Conservation (phyloP, 306 rosid genomes). For the Fagus crenata region DNA sequence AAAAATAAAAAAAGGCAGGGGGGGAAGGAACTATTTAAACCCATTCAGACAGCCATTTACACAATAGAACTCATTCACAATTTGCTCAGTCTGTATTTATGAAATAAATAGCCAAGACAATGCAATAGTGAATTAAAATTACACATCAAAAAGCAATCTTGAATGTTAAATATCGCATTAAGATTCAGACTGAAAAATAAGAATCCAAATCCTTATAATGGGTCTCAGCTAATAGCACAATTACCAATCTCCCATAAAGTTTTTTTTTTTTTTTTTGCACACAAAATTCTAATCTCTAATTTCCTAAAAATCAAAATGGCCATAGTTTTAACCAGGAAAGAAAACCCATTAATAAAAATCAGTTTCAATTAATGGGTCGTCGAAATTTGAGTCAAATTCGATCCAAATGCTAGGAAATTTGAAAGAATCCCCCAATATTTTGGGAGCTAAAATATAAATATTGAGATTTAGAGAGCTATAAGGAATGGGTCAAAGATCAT, state of each 20-base stretch:
- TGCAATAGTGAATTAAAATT: not conserved
- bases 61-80: not conserved
- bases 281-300: not conserved
- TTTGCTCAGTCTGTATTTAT: not conserved
- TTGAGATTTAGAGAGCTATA: not conserved
- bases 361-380: not conserved
- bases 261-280: not conserved
- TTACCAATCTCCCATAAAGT: not conserved
- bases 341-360: not conserved
- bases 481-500: not conserved
- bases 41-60: not conserved
- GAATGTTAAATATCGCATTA: not conserved
- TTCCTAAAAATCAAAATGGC: not conserved
- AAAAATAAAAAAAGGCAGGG: not conserved
- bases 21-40: not conserved
- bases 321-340: not conserved
- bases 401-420: not conserved
- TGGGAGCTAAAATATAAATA: not conserved
- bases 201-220: not conserved
- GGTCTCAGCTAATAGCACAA: not conserved
- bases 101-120: not conserved
- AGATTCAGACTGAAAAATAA: not conserved
- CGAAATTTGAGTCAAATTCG: not conserved
- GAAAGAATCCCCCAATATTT: not conserved
- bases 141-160: not conserved